phyloP scores from a whole-genome alignment of 1,284 basidiomycete genomes.

The Sporisorium iseilematis-ciliati region DNA sequence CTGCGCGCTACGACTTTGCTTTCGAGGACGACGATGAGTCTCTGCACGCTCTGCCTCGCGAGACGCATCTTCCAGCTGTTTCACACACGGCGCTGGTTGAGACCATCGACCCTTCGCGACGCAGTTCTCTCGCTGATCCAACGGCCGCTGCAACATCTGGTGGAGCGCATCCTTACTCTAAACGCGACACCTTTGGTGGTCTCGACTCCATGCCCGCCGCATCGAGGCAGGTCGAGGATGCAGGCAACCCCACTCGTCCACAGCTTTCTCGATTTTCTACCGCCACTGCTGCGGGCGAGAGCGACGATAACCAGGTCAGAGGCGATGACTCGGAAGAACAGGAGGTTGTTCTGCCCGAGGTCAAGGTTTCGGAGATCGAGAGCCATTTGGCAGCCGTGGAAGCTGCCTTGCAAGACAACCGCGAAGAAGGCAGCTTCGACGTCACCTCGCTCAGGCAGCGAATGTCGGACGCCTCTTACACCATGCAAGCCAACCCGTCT shows the following conservation, averaged over 20 bases:
- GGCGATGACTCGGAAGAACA: conserved; percentile 30
- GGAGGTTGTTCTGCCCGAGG: conserved; percentile 37
- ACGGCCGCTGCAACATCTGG: not conserved
- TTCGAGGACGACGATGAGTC: conserved; percentile 34
- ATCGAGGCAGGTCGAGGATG: conserved; percentile 3
- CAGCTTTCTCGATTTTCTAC: conserved; percentile 38
- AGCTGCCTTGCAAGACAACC: conserved; percentile 46
- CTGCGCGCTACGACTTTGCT: conserved; percentile 10
- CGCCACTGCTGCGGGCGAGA: conserved; percentile 14
- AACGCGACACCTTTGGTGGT: conserved; percentile 45
- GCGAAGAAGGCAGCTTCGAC: conserved; percentile 46
- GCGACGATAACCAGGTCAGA: conserved; percentile 1
- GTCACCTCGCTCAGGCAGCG: conserved; percentile 42
- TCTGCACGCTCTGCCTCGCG: conserved; percentile 21
- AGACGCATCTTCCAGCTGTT: conserved; percentile 19
- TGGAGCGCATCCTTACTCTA: conserved; percentile 8
- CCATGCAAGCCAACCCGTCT: conserved; percentile 35
- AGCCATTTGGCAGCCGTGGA: conserved; percentile 47
- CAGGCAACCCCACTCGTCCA: conserved; percentile 11
- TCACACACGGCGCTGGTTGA: conserved; percentile 42
- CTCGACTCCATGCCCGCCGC: conserved; percentile 20
- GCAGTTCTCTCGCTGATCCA: conserved; percentile 13
- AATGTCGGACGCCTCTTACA: conserved; percentile 39
- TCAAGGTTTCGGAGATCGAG: conserved; percentile 50
- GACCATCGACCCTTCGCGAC: conserved; percentile 23